phyloP scores from a whole-genome alignment of 768 basidiomycete genomes.

The Trametes gibbosa region DNA sequence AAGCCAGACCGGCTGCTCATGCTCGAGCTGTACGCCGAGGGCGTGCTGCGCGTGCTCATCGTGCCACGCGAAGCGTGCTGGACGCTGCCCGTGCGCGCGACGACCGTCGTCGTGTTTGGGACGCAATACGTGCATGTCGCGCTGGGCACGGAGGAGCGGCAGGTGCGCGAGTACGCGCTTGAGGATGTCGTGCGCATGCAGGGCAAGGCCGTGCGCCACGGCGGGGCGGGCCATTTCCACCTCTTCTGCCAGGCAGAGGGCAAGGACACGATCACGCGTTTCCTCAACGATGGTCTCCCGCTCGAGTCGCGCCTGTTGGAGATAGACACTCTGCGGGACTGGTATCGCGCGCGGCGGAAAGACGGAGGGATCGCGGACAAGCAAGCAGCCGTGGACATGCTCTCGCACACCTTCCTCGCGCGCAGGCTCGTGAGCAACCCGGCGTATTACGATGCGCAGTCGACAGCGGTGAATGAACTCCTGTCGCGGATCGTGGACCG shows the following conservation, averaged over 20 bases:
- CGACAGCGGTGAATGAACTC: slow-evolving; percentile 45
- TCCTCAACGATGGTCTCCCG: slow-evolving; percentile 85
- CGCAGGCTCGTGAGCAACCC: slow-evolving; percentile 76
- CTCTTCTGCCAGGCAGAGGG: slow-evolving; percentile 90
- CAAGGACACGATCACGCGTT: slow-evolving; percentile 75
- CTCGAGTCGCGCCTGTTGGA: slow-evolving; percentile 78
- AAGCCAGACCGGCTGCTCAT: slow-evolving; percentile 68
- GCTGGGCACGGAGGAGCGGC: slow-evolving; percentile 51
- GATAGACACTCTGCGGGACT: slow-evolving; percentile 43
- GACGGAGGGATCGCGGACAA: slow-evolving; percentile 44
- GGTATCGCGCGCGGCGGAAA: slow-evolving; percentile 43
- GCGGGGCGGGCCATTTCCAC: slow-evolving; percentile 61
- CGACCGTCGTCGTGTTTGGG: slow-evolving; percentile 85
- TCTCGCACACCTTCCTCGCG: slow-evolving; percentile 82
- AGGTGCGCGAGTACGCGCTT: slow-evolving; percentile 76
- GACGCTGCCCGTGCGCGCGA: slow-evolving; percentile 82
- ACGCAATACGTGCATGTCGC: slow-evolving; percentile 75
- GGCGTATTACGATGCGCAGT: slow-evolving; percentile 69
- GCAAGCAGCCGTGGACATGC: slow-evolving; percentile 69
- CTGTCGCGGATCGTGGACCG: slow-evolving; percentile 71
- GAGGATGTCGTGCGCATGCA: slow-evolving; percentile 91
- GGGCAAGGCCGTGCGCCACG: slow-evolving; percentile 66
- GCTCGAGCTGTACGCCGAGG: slow-evolving; percentile 79
- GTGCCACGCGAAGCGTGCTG: slow-evolving; percentile 84
- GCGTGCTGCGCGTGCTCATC: slow-evolving; percentile 75